phyloP scores from a whole-genome alignment of 2,329 filamentous ascomycete genomes.

The Pseudohalonectria lignicola region DNA sequence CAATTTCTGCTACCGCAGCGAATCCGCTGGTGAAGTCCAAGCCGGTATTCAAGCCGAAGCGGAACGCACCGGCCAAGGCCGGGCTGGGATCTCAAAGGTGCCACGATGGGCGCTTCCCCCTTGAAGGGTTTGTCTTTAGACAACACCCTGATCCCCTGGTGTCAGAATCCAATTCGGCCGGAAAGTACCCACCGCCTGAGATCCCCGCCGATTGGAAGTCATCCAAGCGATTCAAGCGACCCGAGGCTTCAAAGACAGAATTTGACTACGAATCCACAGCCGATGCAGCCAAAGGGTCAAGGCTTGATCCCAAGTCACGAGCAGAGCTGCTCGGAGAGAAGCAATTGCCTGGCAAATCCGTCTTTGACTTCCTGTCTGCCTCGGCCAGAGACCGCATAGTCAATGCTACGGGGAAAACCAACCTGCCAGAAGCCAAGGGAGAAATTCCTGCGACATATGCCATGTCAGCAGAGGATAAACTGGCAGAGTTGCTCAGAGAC shows the following conservation, averaged over 20 bases:
- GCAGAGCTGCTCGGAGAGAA: constrained; percentile 74
- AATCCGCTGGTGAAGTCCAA: constrained; percentile 57
- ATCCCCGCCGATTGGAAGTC: constrained; percentile 68
- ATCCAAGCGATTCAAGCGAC: constrained; percentile 30
- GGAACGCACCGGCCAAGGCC: constrained; percentile 19
- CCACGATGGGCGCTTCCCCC: constrained; percentile 68
- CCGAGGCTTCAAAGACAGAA: constrained; percentile 15
- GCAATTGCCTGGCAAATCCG: constrained; percentile 77
- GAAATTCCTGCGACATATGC: constrained; percentile 60
- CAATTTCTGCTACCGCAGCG: constrained; percentile 29
- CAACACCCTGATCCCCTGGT: constrained; percentile 34
- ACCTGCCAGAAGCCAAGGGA: constrained; percentile 67
- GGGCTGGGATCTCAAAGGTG: constrained; percentile 53
- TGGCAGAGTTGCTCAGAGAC: constrained; percentile 43
- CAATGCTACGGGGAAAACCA: constrained; percentile 59
- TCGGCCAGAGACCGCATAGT: constrained; percentile 68
- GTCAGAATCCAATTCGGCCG: constrained; percentile 27
- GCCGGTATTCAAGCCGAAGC: constrained; percentile 65
- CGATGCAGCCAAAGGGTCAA: constrained; percentile 68
- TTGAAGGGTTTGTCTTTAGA: constrained; percentile 71
- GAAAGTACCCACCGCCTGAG: constrained; percentile 50
- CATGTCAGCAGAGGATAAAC: constrained; percentile 50
- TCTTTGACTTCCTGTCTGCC: constrained; percentile 85
- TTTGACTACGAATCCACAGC: constrained; percentile 52
- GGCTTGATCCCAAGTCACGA: constrained; percentile 63